Base-by-base conservation (phyloP, 495 filamentous ascomycete species). In the Penicillium steckii region DNA sequence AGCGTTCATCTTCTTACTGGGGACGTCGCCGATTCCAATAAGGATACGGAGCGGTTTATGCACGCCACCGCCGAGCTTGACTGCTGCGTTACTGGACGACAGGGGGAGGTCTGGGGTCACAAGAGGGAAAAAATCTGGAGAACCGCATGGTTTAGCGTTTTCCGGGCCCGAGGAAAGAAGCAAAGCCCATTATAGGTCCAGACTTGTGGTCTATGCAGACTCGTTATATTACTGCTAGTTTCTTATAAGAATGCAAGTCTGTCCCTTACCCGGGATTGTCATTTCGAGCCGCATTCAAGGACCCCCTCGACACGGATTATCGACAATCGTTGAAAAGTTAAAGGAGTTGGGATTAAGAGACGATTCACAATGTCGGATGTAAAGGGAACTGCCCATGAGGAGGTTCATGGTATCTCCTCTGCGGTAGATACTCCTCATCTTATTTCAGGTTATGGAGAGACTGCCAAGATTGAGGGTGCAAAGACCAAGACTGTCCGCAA, bases 401-500 rank as follows among this genome's bases (percentile, higher is more conserved):
- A 64, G 51, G 40, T 55, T 26, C 56, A 65, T 40, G 62, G 60
- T 51, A 55, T 66, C 43, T 61, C 60, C 23, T 38, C 44, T 26
- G 40, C 37, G 10, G 19, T 51, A 8, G 56, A 66, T 12, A 47
- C 45, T 21, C 21, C 60, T 17, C 57, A 55, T 1, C 71, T 73
- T 6, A 48, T 53, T 47, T 62, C 66, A 21, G 67, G 65, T 9
- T 56, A 67, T 13, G 73, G 68, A 22, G 55, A 64, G 30, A 68
- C 70, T 41, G 68, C 60, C 23, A 70, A 72, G 53, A 55, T 44
- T 3, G 51, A 65, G 13, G 69, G 70, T n/a, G 70, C 70, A 9
- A 73, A 71, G 50, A 70, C 73, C 21, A 82, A 77, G 62, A 55
- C 46, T 24, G 80, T 83, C 27, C 71, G 70, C 60, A 83, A 80